Conservation (phyloP, 768 basidiomycete species). For the Trametes cubensis region DNA sequence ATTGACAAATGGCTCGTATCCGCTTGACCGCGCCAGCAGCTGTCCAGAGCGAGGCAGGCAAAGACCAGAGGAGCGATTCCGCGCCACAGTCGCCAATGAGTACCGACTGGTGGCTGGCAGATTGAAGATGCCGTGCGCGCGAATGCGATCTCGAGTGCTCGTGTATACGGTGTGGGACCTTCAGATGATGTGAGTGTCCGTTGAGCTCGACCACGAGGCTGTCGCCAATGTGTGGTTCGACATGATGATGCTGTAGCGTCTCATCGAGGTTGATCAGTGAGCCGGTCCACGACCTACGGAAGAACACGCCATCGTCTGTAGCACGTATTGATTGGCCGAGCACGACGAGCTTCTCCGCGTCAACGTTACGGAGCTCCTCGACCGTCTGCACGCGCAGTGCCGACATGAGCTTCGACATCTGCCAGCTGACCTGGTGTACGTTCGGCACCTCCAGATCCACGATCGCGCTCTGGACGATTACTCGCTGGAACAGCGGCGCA, state of each 20-base stretch:
- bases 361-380: conserved; percentile 64
- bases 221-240: conserved; percentile 34
- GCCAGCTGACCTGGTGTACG: conserved; percentile 62
- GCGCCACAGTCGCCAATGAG: conserved; percentile 74
- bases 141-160: conserved; percentile 26
- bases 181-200: conserved; percentile 31
- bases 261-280: conserved; percentile 28
- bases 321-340: conserved; percentile 50
- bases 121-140: conserved; percentile 24
- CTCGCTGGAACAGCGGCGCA: conserved; percentile 67
- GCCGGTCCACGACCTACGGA: conserved; percentile 50
- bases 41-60: conserved; percentile 64
- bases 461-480: conserved; percentile 74
- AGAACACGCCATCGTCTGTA: conserved; percentile 72
- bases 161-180: conserved; percentile 20
- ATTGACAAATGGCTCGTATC: conserved; percentile 75
- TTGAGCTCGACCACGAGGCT: conserved; percentile 29
- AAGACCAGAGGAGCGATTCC: conserved; percentile 67
- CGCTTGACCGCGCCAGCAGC: conserved; percentile 62
- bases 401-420: conserved; percentile 65
- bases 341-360: conserved; percentile 58
- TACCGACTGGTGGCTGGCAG: conserved; percentile 57
- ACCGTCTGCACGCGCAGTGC: conserved; percentile 55
- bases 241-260: conserved; percentile 25
- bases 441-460: conserved; percentile 65